Evolutionary conservation across 2,329 filamentous ascomycete genomes (phyloP), one percentile per base, ranked within the genome.

Genomic region (Calonectria pseudoreteaudii): DNA sequence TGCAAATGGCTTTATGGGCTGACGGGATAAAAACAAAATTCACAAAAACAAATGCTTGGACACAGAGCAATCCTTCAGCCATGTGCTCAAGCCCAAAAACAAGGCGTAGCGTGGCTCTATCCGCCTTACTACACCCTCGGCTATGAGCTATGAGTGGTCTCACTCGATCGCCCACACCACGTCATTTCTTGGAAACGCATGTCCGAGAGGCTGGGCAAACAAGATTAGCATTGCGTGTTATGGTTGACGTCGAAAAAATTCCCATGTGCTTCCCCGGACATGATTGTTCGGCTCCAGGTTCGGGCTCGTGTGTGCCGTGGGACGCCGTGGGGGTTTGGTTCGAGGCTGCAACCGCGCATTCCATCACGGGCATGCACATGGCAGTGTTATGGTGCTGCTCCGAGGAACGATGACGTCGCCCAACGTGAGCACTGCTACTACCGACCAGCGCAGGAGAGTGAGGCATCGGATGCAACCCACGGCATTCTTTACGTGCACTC

Each of bases 71-170:
- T 62, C 23, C 56, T 62, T 53, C 67, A 53, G 34, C 68, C 60
- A 65, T 47, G 70, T 30, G 56, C 34, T 67, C 52, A 71, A 71
- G 58, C 68, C 58, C 72, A 78, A 78, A 72, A 78, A 71, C 75
- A 65, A 75, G n/a, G 56, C 74, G 68, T 58, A 26, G 52, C 66
- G 70, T 65, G 49, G 67, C 58, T 69, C 65, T 50, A 68, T 60
- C 50, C 50, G 47, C 56, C 23, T 49, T 34, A 41, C 53, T 65
- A 49, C 41, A 78, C 75, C 78, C 78, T 80, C 78, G 78, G 77
- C 52, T 78, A 77, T 75, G 66, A 52, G 77, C 52, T 78, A 77
- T 75, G 66, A 52, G 73, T 73, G 60, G 64, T 36, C 71, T 76
- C 74, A 72, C 68, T 53, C 26, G 65, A 36, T 49, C 31, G 64